phyloP scores from a whole-genome alignment of 164 flowering plant species.

The Tinospora cordifolia region DNA sequence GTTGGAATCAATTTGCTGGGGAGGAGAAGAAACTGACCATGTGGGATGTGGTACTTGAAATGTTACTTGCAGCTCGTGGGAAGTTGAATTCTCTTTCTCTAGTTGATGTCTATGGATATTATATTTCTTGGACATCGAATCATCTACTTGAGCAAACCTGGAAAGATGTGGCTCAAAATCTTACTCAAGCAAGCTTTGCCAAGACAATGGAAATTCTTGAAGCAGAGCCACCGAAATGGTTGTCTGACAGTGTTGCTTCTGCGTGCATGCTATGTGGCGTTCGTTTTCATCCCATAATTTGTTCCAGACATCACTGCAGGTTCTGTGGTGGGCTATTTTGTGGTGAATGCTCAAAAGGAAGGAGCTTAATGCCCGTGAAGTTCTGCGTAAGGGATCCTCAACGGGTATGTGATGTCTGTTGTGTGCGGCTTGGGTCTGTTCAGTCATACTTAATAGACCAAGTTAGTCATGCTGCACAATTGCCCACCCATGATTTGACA shows the following conservation, averaged over 20 bases:
- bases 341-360: slow-evolving; percentile 70
- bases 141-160: slow-evolving; percentile 83
- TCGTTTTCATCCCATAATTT: slow-evolving; percentile 89
- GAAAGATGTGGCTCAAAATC: slow-evolving; percentile 94
- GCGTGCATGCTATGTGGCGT: slow-evolving; percentile 87
- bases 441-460: slow-evolving; percentile 81
- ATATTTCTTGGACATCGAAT: slow-evolving; percentile 48
- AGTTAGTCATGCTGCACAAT: slow-evolving; percentile 88
- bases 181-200: slow-evolving; percentile 60
- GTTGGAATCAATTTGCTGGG: slow-evolving; percentile 54
- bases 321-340: slow-evolving; percentile 97
- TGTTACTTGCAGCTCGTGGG: slow-evolving; percentile 76
- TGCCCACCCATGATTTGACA: slow-evolving; percentile 86
- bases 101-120: slow-evolving; percentile 33
- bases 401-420: slow-evolving; percentile 87
- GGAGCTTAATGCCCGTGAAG: slow-evolving; percentile 75
- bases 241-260: slow-evolving; percentile 86
- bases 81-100: slow-evolving; percentile 66
- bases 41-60: slow-evolving; percentile 94
- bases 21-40: slow-evolving; percentile 77
- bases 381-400: slow-evolving; percentile 67
- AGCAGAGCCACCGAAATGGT: slow-evolving; percentile 86
- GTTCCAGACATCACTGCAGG: slow-evolving; percentile 89
- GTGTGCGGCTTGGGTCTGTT: slow-evolving; percentile 78
- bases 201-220: slow-evolving; percentile 60